Conservation (phyloP, 176 grass and related monocot species). For the Carex scoparia region DNA sequence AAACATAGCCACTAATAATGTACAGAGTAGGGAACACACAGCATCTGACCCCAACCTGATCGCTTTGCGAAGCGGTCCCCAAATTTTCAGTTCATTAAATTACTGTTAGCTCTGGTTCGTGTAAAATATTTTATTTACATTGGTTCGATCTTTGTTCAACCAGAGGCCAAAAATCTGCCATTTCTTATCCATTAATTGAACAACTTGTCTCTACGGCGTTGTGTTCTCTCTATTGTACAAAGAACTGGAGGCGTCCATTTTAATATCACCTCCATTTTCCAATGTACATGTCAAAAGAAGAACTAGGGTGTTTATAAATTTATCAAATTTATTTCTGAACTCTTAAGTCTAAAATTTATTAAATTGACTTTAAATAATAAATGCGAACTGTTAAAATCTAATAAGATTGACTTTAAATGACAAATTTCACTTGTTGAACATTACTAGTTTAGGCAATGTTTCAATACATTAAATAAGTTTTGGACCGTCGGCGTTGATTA, state of each 20-base stretch:
- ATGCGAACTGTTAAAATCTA: no score
- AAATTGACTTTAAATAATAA: no score
- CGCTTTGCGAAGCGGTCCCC: not conserved
- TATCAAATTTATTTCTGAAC: no score
- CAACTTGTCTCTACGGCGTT: not conserved
- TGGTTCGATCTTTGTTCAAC: not conserved
- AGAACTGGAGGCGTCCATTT: not conserved
- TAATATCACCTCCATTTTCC: not conserved
- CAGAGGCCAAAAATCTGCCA: not conserved
- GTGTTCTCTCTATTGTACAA: not conserved
- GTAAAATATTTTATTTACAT: not conserved
- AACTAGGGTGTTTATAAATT: no score
- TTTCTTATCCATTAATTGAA: not conserved
- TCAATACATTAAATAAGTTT: no score
- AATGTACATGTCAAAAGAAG: not conserved
- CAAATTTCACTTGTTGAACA: no score
- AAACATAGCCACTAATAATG: not conserved
- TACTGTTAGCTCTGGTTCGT: not conserved
- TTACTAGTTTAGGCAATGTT: no score
- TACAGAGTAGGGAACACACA: not conserved
- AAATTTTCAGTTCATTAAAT: not conserved
- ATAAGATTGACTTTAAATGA: no score
- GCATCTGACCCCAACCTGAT: not conserved
- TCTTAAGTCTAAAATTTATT: no score
- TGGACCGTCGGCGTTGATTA: no score